Evolutionary conservation across 2,329 filamentous ascomycete species (phyloP).

Genomic region (Pestalotiopsis sp.): DNA sequence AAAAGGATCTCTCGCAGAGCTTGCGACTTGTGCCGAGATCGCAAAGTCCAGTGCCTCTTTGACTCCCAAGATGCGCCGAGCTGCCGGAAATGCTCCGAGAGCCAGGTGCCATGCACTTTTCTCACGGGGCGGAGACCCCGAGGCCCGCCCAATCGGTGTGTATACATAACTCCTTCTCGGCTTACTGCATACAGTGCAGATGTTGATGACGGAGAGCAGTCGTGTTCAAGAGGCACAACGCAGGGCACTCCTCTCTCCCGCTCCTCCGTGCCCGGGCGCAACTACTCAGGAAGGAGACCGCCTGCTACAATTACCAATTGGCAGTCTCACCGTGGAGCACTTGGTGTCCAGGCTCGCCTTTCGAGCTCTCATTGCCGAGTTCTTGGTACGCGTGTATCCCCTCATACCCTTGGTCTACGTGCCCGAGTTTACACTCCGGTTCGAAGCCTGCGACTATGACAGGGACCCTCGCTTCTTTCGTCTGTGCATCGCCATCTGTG

Average conservation of each 20-base stretch:
- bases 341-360: constrained; percentile 20
- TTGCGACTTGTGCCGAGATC: constrained; percentile 23
- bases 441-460: constrained; percentile 16
- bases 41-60: constrained; percentile 20
- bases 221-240: background rate
- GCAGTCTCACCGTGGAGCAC: constrained; percentile 14
- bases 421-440: constrained; percentile 14
- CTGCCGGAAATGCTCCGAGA: constrained; percentile 19
- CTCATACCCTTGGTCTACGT: constrained; percentile 22
- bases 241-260: background rate
- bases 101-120: constrained; percentile 22
- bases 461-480: constrained; percentile 20
- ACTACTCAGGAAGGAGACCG: background rate
- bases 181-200: background rate
- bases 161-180: background rate
- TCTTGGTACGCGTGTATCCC: constrained; percentile 20
- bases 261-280: background rate
- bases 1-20: constrained; percentile 19
- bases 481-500: constrained; percentile 22
- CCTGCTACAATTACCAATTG: constrained; percentile 12
- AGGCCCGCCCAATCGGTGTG: constrained; percentile 22
- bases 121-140: constrained; percentile 21
- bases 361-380: constrained; percentile 21
- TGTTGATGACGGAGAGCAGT: background rate
- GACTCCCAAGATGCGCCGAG: constrained; percentile 1